Conservation (phyloP, 345 rosid species). For the Theobroma cacao region DNA sequence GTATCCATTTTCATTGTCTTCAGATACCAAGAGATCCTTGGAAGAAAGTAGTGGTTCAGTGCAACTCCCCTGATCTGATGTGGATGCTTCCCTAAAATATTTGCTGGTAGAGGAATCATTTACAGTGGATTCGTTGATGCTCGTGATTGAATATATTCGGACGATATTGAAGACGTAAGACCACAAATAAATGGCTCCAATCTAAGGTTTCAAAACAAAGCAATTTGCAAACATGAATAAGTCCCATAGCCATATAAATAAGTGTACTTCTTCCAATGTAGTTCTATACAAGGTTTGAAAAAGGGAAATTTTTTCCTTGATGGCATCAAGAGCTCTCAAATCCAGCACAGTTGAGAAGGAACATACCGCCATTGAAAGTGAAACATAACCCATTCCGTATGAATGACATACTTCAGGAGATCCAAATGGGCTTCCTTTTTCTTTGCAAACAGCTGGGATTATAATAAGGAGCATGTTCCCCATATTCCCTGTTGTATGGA, state of each 20-base stretch:
- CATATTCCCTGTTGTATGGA: slow-evolving; percentile 35
- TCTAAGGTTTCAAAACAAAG: slow-evolving; percentile 14
- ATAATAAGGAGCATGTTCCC: slow-evolving; percentile 49
- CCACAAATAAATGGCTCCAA: slow-evolving; percentile 39
- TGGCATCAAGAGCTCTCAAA: background rate
- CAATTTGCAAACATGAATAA: background rate
- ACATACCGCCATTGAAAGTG: slow-evolving; percentile 53
- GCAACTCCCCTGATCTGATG: slow-evolving; percentile 8
- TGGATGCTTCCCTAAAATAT: slow-evolving; percentile 10
- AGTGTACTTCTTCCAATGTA: too few relatives aligned
- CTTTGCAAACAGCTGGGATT: slow-evolving; percentile 51
- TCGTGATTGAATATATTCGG: slow-evolving; percentile 15
- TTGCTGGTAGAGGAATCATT: background rate
- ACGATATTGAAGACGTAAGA: slow-evolving; percentile 32
- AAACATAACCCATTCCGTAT: slow-evolving; percentile 42
- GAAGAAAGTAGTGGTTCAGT: slow-evolving; percentile 24
- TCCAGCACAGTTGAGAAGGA: background rate
- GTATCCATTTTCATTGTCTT: background rate
- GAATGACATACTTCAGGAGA: slow-evolving; percentile 26
- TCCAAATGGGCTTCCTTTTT: slow-evolving; percentile 47
- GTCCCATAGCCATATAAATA: too few relatives aligned
- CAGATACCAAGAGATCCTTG: background rate
- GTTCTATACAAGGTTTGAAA: too few relatives aligned
- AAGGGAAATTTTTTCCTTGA: too few relatives aligned
- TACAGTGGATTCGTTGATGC: background rate